Conservation (phyloP, 441 rosid genomes). For the Aleurites moluccanus region DNA sequence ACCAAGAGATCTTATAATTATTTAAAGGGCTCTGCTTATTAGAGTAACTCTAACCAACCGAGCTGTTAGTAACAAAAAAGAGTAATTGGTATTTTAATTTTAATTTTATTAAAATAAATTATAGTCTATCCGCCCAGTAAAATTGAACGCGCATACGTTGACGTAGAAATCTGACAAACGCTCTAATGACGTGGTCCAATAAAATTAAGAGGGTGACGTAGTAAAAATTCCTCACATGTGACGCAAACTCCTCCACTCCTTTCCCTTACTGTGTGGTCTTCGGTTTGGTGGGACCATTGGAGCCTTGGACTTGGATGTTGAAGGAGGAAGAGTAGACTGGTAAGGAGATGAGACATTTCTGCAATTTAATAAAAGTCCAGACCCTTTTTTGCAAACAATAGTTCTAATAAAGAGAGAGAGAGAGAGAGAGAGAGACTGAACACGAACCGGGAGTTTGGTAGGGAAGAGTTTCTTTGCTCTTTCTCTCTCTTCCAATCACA, state of each 20-base stretch:
- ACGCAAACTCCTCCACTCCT: not conserved
- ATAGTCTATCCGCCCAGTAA: no score
- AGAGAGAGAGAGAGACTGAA: not conserved
- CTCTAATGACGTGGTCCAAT: not conserved
- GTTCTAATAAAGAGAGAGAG: not conserved
- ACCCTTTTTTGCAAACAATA: constrained; percentile 13
- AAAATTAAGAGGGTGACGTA: not conserved
- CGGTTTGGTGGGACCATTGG: not conserved
- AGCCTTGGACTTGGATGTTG: not conserved
- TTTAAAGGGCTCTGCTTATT: no score
- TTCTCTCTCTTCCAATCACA: constrained; percentile 17
- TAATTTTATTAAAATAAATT: no score
- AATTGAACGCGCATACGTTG: no score
- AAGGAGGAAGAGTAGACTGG: not conserved
- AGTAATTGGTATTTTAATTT: no score
- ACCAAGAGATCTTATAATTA: no score
- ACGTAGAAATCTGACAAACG: not conserved
- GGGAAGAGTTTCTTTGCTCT: constrained; percentile 15
- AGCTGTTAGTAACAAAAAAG: no score
- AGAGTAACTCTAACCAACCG: constrained; percentile 72
- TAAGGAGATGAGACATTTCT: not conserved
- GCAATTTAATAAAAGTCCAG: constrained; percentile 1
- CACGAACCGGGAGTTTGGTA: constrained; percentile 23
- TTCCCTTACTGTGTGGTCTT: not conserved
- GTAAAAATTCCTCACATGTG: not conserved